These are phyloP conservation scores for Aplosporella prunicola DNA, from an alignment of 2,329 filamentous ascomycete species.

Conservation along the genomic window DNA sequence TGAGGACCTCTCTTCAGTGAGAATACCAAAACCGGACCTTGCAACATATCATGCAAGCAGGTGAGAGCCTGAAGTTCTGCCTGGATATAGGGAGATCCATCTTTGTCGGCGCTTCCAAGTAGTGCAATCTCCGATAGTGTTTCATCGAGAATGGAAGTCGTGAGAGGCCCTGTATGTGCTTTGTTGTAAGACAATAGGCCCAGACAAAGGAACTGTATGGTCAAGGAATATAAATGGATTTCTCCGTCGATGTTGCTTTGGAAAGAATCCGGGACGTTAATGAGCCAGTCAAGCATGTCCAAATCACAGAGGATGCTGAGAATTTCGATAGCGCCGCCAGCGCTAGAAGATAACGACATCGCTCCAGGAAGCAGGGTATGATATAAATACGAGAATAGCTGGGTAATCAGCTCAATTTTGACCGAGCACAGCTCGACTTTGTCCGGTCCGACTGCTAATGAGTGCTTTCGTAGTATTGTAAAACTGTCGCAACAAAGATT, in stretches of 20 bases:
- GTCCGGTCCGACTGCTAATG: not conserved
- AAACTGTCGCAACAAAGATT: not conserved
- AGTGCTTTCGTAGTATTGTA: not conserved
- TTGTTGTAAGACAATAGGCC: constrained; percentile 10
- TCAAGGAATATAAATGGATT: too few species aligned
- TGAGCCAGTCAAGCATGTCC: not conserved
- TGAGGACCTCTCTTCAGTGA: too few species aligned
- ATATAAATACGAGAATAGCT: too few species aligned
- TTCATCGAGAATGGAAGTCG: constrained; percentile 7
- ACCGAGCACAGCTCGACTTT: not conserved
- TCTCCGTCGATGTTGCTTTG: too few species aligned
- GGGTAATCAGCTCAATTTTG: not conserved
- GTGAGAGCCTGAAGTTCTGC: too few species aligned
- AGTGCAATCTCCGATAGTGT: constrained; percentile 1
- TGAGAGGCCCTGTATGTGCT: constrained; percentile 7
- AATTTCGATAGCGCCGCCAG: not conserved
- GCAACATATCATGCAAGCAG: constrained; percentile 7
- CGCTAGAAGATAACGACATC: not conserved
- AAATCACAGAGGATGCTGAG: not conserved
- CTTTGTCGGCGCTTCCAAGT: not conserved
- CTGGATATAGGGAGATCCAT: not conserved
- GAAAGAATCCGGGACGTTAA: too few species aligned
- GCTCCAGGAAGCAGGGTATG: not conserved
- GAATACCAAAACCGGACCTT: constrained; percentile 3
- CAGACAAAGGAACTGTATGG: constrained; percentile 5